phyloP scores from a whole-genome alignment of 768 basidiomycete species.

The Amanita pseudoporphyria region DNA sequence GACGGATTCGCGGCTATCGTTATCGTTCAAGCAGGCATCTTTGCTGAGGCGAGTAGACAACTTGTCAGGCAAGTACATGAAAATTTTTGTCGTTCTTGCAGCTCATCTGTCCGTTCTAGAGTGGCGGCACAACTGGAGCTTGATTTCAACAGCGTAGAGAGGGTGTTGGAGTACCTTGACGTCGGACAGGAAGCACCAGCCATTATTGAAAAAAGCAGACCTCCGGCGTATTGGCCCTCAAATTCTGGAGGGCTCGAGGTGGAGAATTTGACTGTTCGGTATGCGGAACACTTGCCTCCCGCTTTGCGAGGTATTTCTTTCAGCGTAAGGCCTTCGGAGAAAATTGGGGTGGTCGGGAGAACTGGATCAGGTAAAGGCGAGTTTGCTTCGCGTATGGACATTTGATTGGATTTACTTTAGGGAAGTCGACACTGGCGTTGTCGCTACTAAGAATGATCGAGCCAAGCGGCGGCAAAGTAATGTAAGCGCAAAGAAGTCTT shows the following conservation, averaged over 20 bases:
- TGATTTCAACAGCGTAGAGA: conserved; percentile 68
- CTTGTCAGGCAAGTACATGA: conserved; percentile 38
- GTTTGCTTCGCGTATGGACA: not conserved
- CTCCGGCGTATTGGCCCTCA: conserved; percentile 70
- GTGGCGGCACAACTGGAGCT: conserved; percentile 64
- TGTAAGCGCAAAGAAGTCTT: conserved; percentile 28
- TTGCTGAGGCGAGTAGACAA: conserved; percentile 58
- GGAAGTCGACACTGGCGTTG: conserved; percentile 50
- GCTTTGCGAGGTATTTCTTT: conserved; percentile 53
- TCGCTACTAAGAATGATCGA: conserved; percentile 58
- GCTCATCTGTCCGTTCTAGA: conserved; percentile 18
- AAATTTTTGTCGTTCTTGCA: not conserved
- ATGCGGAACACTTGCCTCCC: conserved; percentile 51
- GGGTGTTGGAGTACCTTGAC: conserved; percentile 61
- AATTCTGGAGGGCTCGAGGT: conserved; percentile 46
- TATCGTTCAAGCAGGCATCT: conserved; percentile 60
- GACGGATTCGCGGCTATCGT: conserved; percentile 62
- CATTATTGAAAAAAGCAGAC: conserved; percentile 40
- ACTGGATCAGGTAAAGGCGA: conserved; percentile 47
- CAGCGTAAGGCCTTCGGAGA: conserved; percentile 49
- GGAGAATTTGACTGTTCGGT: conserved; percentile 49
- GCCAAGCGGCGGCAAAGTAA: conserved; percentile 42
- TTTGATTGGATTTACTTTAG: conserved; percentile 16
- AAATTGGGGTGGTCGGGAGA: conserved; percentile 62
- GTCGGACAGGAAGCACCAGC: conserved; percentile 63